Conservation (phyloP, 2,329 filamentous ascomycete genomes). For the Diaporthe eres region DNA sequence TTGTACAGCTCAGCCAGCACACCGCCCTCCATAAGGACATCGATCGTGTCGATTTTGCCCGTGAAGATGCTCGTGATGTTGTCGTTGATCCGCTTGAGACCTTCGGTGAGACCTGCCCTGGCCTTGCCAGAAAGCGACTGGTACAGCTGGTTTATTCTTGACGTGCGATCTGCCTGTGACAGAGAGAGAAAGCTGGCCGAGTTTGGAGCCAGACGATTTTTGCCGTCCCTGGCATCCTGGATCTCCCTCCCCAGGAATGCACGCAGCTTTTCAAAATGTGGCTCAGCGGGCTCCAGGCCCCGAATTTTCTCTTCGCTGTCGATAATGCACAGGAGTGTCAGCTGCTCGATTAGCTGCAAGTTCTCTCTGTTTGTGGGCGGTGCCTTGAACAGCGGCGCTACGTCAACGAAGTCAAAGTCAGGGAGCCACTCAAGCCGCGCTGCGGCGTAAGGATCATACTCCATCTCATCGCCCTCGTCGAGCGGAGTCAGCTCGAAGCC, state of each 20-base stretch:
- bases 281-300: background rate
- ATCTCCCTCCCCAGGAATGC: background rate
- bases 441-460: slow-evolving; percentile 5
- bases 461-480: background rate
- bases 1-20: slow-evolving; percentile 32
- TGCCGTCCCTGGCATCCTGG: background rate
- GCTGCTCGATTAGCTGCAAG: slow-evolving; percentile 12
- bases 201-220: background rate
- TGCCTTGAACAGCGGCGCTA: background rate
- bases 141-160: background rate
- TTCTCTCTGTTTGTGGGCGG: background rate
- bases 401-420: slow-evolving; percentile 48
- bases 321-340: slow-evolving; percentile 17
- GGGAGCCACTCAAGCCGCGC: slow-evolving; percentile 11
- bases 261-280: background rate
- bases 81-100: slow-evolving; percentile 1
- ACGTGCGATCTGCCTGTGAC: background rate
- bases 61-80: background rate
- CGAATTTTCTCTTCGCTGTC: background rate
- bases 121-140: background rate
- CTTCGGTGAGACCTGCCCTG: background rate
- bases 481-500: slow-evolving; percentile 9
- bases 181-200: background rate
- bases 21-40: slow-evolving; percentile 21
- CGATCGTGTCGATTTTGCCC: slow-evolving; percentile 13